Base-by-base conservation (phyloP, 345 rosid species). In the Salix viminalis region DNA sequence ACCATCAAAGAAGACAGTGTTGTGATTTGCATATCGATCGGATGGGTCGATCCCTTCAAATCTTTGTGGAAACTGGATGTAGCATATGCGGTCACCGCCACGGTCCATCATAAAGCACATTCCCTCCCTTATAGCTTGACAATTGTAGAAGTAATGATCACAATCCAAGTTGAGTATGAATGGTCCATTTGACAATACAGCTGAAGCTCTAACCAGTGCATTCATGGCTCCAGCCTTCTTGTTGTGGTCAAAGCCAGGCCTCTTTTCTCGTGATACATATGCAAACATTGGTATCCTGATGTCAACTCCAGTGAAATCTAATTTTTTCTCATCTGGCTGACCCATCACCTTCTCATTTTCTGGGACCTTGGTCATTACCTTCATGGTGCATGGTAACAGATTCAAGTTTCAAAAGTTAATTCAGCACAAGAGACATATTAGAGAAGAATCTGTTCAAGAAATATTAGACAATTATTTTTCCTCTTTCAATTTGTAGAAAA, bases 61-160 rank as follows among this genome's bases (percentile, higher is more conserved):
- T 77, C 98, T 77, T 80, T 94, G 97, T 2, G 98, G 98, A 79
- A 94, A 94, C 77, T 94, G 98, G 48, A 94, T 86, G 87, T 90
- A 94, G 85, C 98, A 92, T 26, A 94, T 82, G 19, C 98, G 84
- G 50, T 94, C 97, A 8, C 98, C 98, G 0, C 98, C 97, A 3
- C 98, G 94, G 75, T 94, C 98, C 98, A 94, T 94, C 98, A 94
- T 94, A 82, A 94, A 94, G 79, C 98, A 94, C 90, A 94, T 92
- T 24, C 97, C 98, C 69, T 94, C 98, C 75, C 78, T 90, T 81
- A 94, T 87, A 58, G 98, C 97, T 60, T 77, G 74, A 34, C 88
- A 89, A 74, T 94, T 94, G 80, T 88, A 92, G 68, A 94, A 65
- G 81, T 94, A 94, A 78, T 94, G 98, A 78, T 94, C 98, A 82